Evolutionary conservation across 805 yeast species (phyloP), one percentile per base, ranked within the genome.

Genomic region (Kazachstania martiniae): DNA sequence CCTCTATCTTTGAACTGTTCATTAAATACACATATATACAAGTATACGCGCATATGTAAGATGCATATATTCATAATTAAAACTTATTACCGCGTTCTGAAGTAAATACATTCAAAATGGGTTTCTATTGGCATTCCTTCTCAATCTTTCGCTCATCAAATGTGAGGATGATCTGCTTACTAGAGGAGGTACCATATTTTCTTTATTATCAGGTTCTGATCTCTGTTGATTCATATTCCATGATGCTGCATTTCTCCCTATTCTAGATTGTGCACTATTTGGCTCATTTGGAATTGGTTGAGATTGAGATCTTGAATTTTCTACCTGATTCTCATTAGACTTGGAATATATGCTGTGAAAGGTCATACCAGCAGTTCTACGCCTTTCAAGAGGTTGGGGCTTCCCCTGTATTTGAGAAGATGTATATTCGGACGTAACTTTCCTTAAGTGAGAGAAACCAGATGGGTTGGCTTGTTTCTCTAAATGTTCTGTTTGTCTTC

Each of bases 121-220:
- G 18, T 18, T 34, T 21, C 37, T 41, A 5, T 42, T 40, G 17
- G 34, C 43, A 15, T 40, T 44, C 13, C 55, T 42, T 25, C 49
- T 49, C 18, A 52, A 30, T 25, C 56, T 43, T 23, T 51, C 55
- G 25, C 56, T 49, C 58, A 52, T 52, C 42, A 52, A 32, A 35
- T 42, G 36, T 9, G 54, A 47, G 1, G 56, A 46, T 3, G 44
- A 33, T 6, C 16, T 32, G 3, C 12, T 18, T 4, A 21, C 5
- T 10, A 19, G 21, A 8, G 31, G 31, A 14, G 29, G 18, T 12
- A 15, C 18, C 18, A 14, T 21, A 9, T 29, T 21, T 12, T 18
- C 18, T 18, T 28, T 28, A 29, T 8, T 17, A 7, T 12, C 8
- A 12, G 27, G 5, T 8, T 17, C 21, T 5, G 28, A 9, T 4